Conservation (phyloP, 2,329 filamentous ascomycete species). For the Aspergillus sclerotialis region DNA sequence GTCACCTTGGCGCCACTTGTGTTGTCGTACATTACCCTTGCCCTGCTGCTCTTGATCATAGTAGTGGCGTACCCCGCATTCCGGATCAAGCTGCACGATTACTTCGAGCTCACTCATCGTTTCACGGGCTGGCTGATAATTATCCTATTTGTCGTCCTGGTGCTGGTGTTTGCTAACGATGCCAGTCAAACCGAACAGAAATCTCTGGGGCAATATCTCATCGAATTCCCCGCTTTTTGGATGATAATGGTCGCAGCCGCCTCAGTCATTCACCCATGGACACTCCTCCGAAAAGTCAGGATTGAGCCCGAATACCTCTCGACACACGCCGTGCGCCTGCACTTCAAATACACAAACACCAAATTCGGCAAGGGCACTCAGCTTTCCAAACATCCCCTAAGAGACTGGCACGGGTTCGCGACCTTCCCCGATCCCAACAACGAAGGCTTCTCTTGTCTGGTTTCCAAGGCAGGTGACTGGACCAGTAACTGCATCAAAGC, state of each 20-base stretch:
- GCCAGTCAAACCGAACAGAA: slow-evolving; percentile 28
- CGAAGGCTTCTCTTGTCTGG: slow-evolving; percentile 59
- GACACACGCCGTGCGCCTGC: slow-evolving; percentile 62
- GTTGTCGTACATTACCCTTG: slow-evolving; percentile 52
- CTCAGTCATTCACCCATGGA: slow-evolving; percentile 66
- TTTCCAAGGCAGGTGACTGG: slow-evolving; percentile 72
- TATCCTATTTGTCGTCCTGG: slow-evolving; percentile 58
- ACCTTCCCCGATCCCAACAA: slow-evolving; percentile 57
- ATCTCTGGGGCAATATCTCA: slow-evolving; percentile 32
- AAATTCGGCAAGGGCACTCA: slow-evolving; percentile 52
- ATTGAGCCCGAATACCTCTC: slow-evolving; percentile 64
- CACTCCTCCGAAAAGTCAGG: slow-evolving; percentile 59
- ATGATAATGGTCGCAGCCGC: slow-evolving; percentile 58
- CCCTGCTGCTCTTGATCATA: slow-evolving; percentile 54
- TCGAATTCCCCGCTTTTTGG: slow-evolving; percentile 56
- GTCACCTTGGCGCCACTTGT: slow-evolving; percentile 38
- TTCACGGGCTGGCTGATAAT: slow-evolving; percentile 66
- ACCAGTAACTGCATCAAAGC: slow-evolving; percentile 57
- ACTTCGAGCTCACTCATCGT: slow-evolving; percentile 65
- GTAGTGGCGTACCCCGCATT: slow-evolving; percentile 58
- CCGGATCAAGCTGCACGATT: slow-evolving; percentile 57
- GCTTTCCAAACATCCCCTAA: slow-evolving; percentile 55
- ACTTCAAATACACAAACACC: slow-evolving; percentile 59
- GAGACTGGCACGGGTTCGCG: slow-evolving; percentile 71
- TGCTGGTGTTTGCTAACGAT: slow-evolving; percentile 48